Evolutionary conservation across 331 rosid species (phyloP).

Genomic region (Quercus phellos): DNA sequence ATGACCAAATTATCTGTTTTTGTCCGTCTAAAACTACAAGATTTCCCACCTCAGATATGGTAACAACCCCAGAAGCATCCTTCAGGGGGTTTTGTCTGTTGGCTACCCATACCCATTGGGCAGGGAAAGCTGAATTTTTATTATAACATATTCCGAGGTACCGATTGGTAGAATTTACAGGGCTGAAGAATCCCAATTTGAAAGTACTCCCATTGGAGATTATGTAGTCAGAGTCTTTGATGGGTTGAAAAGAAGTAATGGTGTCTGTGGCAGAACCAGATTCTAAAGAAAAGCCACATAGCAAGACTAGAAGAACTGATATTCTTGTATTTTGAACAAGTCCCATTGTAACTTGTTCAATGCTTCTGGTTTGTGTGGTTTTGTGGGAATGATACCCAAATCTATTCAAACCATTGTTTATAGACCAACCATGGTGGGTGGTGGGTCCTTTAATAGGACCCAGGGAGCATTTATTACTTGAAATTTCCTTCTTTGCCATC

Average conservation of each 20-base stretch:
- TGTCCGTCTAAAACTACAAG: constrained; percentile 3
- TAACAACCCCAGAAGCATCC: neutral
- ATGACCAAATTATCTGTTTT: neutral
- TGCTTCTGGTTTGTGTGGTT: too few relatives aligned
- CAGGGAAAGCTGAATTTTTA: neutral
- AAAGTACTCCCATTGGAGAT: neutral
- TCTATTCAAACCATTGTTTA: too few relatives aligned
- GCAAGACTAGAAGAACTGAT: neutral
- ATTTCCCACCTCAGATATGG: neutral
- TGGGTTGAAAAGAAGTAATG: neutral
- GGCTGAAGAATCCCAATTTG: neutral
- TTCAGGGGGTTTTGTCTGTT: neutral
- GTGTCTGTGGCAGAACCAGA: neutral
- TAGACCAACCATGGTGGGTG: too few relatives aligned
- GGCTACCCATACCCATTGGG: constrained; percentile 4
- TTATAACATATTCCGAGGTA: neutral
- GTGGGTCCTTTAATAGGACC: too few relatives aligned
- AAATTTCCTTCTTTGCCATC: too few relatives aligned
- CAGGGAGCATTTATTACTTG: too few relatives aligned
- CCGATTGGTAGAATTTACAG: neutral
- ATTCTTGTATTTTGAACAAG: too few relatives aligned
- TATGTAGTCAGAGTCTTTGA: neutral
- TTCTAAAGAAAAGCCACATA: neutral
- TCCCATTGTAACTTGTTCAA: too few relatives aligned
- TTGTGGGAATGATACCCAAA: too few relatives aligned